A percentile compares a stretch with the other conserved stretches of the same genome.
These are phyloP conservation scores for Zostera marina DNA, from an alignment of 116 monocot genomes.

Conservation along the genomic window DNA sequence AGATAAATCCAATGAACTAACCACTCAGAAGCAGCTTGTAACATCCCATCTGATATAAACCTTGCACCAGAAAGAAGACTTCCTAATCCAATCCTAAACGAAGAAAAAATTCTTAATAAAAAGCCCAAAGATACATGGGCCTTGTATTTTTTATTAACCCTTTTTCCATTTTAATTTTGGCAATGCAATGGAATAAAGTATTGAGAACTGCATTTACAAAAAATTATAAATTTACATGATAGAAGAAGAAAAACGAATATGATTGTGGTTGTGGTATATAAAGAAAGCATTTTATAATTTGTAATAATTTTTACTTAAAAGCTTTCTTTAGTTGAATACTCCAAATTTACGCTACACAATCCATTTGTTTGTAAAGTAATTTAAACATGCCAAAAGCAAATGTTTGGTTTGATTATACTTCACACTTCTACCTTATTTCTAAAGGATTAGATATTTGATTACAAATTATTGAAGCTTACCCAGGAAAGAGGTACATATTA, in stretches of 20 bases:
- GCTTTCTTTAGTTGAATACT: too few species aligned
- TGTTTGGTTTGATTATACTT: too few species aligned
- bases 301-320: too few species aligned
- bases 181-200: too few species aligned
- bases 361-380: background rate
- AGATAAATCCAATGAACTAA: conserved; percentile 12
- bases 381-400: background rate
- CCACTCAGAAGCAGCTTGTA: conserved; percentile 98
- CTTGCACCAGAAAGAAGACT: conserved; percentile 96
- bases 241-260: too few species aligned
- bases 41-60: conserved; percentile 81
- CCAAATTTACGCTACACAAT: too few species aligned
- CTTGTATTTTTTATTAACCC: too few species aligned
- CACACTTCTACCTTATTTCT: background rate
- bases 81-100: conserved; percentile 82
- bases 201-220: background rate
- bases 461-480: conserved; percentile 30
- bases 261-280: too few species aligned
- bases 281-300: too few species aligned
- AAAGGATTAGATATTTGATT: background rate
- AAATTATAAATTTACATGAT: too few species aligned
- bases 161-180: too few species aligned
- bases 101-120: conserved; percentile 2
- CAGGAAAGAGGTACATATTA: conserved; percentile 99
- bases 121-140: too few species aligned